Evolutionary conservation across 352 stramenopile species (phyloP).

Genomic region (Elongisporangium undulatum): DNA sequence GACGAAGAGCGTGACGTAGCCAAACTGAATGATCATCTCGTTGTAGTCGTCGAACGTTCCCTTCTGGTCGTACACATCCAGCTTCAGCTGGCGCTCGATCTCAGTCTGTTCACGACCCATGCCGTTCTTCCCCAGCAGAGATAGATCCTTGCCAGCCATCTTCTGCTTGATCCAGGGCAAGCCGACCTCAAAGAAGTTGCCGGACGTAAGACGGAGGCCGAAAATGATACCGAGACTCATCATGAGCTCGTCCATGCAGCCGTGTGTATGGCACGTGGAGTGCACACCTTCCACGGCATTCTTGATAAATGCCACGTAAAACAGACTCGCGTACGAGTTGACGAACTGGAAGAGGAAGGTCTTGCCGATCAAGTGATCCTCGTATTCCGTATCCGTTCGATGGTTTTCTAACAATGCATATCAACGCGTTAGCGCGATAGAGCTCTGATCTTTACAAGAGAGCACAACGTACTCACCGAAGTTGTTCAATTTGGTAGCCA

Average conservation of each 20-base stretch:
- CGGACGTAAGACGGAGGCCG: conserved; percentile 54
- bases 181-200: conserved; percentile 75
- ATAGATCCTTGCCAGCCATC: neutral
- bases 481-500: conserved; percentile 62
- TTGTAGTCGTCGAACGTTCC: conserved; percentile 86
- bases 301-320: conserved; percentile 88
- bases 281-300: conserved; percentile 33
- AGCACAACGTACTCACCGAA: conserved; percentile 15
- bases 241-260: conserved; percentile 81
- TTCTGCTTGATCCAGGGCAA: conserved; percentile 75
- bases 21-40: conserved; percentile 88
- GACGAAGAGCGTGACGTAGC: conserved; percentile 94
- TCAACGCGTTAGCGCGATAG: too few relatives aligned
- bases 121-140: conserved; percentile 31
- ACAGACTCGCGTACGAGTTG: conserved; percentile 78
- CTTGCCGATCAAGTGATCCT: conserved; percentile 88
- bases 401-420: conserved; percentile 92
- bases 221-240: conserved; percentile 76
- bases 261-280: conserved; percentile 34
- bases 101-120: conserved; percentile 29
- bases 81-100: conserved; percentile 54
- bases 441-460: too few relatives aligned
- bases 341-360: conserved; percentile 84
- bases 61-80: conserved; percentile 68
- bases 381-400: conserved; percentile 94